phyloP scores from a whole-genome alignment of 2,329 filamentous ascomycete genomes.

The Monosporascus sp. region DNA sequence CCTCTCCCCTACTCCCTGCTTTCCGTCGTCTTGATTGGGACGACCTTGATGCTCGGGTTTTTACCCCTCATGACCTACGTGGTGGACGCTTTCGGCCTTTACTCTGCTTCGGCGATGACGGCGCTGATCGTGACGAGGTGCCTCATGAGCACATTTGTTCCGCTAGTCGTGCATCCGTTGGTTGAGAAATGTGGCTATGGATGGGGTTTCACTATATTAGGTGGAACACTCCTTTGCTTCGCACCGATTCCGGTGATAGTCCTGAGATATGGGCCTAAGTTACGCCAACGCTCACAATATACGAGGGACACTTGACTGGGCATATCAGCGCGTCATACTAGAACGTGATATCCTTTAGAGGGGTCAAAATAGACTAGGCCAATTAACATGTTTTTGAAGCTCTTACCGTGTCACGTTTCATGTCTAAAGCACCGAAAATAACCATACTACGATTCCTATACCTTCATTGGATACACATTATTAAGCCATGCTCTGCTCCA shows the following conservation, averaged over 20 bases:
- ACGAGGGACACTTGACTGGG: conserved; percentile 29
- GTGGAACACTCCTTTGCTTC: conserved; percentile 34
- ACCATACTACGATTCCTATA: no score
- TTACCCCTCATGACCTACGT: conserved; percentile 51
- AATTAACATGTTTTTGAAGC: no score
- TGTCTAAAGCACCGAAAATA: no score
- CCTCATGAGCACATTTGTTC: conserved; percentile 52
- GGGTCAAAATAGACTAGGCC: no score
- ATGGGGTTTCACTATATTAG: conserved; percentile 43
- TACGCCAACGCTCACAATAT: conserved; percentile 47
- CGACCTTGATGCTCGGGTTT: conserved; percentile 38
- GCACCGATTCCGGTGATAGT: conserved; percentile 47
- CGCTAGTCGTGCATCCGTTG: conserved; percentile 44
- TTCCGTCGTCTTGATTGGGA: conserved; percentile 39
- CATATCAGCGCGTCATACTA: no score
- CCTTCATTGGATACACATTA: no score
- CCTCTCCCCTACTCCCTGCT: conserved; percentile 40
- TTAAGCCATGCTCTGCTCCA: no score
- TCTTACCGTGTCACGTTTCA: no score
- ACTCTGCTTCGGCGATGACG: conserved; percentile 53
- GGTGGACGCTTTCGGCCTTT: conserved; percentile 51
- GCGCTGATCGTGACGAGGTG: conserved; percentile 51
- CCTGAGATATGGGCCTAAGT: conserved; percentile 44
- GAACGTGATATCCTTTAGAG: no score
- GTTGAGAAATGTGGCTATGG: conserved; percentile 46